A percentile compares a stretch with the other conserved stretches of the same genome.
Evolutionary conservation across 2,329 filamentous ascomycete species (phyloP).

Genomic region (Apiospora marii): DNA sequence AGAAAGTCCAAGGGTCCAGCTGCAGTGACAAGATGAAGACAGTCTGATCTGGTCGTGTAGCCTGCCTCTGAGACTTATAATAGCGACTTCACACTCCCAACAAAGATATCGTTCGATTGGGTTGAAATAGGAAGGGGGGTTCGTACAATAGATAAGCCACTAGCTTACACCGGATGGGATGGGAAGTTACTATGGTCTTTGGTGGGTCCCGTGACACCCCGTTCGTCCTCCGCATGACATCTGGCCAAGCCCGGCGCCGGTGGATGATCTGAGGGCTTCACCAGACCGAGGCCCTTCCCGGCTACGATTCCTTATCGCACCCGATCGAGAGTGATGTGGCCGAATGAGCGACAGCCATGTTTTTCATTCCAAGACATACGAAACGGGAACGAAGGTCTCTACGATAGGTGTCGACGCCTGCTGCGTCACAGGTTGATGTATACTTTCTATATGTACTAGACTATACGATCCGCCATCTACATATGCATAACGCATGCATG

Average conservation of each 20-base stretch:
- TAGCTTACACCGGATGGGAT: conserved; percentile 13
- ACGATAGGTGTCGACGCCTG: not conserved
- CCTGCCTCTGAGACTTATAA: not conserved
- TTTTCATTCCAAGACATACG: not conserved
- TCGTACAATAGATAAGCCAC: not conserved
- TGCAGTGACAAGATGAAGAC: not conserved
- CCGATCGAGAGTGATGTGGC: not conserved
- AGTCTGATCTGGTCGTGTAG: not conserved
- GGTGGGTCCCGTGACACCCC: conserved; percentile 20
- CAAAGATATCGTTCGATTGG: not conserved
- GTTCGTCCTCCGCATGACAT: conserved; percentile 2
- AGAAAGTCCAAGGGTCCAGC: not conserved
- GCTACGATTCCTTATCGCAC: not conserved
- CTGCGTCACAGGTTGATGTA: not conserved
- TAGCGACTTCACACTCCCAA: not conserved
- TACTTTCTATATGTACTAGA: not conserved
- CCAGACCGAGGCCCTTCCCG: not conserved
- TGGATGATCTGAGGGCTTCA: not conserved
- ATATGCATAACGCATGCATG: not conserved
- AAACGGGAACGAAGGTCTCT: not conserved
- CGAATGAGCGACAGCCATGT: not conserved
- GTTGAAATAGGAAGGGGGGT: not conserved
- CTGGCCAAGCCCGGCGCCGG: conserved; percentile 4
- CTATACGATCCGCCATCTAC: conserved; percentile 2
- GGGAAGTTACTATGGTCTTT: conserved; percentile 13